A percentile compares a stretch with the other conserved stretches of the same genome.
Evolutionary conservation across 805 yeast species (phyloP).

Genomic region (Pichia paraexigua): DNA sequence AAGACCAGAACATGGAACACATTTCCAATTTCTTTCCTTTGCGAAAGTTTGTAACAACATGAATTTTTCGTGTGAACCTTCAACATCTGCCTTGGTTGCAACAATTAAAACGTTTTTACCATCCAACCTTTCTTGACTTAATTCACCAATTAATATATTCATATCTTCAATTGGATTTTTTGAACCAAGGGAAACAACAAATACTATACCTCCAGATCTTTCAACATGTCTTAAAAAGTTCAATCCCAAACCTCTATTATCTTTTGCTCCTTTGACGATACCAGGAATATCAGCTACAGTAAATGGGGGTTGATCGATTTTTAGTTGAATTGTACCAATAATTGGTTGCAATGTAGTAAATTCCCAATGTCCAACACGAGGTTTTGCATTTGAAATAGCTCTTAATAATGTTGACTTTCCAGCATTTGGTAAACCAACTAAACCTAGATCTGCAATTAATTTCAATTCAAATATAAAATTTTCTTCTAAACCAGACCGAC

Average conservation of each 20-base stretch:
- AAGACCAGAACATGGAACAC: constrained; percentile 79
- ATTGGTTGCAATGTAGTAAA: constrained; percentile 91
- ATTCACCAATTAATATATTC: constrained; percentile 53
- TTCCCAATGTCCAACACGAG: constrained; percentile 94
- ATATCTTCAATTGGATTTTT: constrained; percentile 62
- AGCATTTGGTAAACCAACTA: constrained; percentile 94
- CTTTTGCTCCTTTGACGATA: constrained; percentile 77
- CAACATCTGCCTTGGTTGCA: constrained; percentile 90
- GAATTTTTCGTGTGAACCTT: constrained; percentile 44
- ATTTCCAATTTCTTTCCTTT: constrained; percentile 47
- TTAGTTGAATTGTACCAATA: constrained; percentile 73
- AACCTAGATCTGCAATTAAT: constrained; percentile 84
- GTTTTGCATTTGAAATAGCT: constrained; percentile 82
- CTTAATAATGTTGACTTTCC: constrained; percentile 87
- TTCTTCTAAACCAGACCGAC: constrained; percentile 61
- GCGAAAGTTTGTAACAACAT: constrained; percentile 36
- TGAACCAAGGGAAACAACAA: constrained; percentile 73
- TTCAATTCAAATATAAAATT: constrained; percentile 76
- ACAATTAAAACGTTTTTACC: constrained; percentile 63
- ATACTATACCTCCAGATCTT: constrained; percentile 81
- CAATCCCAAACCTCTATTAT: constrained; percentile 86
- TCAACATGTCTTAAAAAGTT: constrained; percentile 91
- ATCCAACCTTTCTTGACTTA: constrained; percentile 56
- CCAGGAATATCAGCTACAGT: constrained; percentile 99
- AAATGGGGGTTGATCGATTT: constrained; percentile 60